phyloP scores from a whole-genome alignment of 352 stramenopile genomes.

The Pythium sukuiense region DNA sequence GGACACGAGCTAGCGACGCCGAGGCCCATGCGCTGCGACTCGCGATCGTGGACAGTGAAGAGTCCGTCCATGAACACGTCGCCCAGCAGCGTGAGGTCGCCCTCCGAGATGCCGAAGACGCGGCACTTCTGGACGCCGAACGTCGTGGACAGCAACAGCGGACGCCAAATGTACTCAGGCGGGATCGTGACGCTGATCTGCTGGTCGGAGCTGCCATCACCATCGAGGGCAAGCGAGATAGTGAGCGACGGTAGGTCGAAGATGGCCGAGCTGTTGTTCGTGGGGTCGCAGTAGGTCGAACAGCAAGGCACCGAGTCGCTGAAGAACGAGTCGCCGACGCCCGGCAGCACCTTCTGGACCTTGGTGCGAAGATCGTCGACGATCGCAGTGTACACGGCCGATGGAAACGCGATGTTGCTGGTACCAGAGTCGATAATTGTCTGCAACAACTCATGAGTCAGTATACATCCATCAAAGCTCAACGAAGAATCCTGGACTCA shows the following conservation, averaged over 20 bases:
- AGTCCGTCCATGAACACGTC: slow-evolving; percentile 87
- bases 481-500: slow-evolving; percentile 11
- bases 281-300: slow-evolving; percentile 64
- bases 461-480: not conserved
- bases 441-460: slow-evolving; percentile 9
- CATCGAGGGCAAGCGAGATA: slow-evolving; percentile 60
- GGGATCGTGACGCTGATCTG: slow-evolving; percentile 77
- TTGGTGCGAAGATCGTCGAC: slow-evolving; percentile 53
- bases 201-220: slow-evolving; percentile 34
- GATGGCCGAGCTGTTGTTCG: slow-evolving; percentile 52
- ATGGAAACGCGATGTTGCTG: slow-evolving; percentile 80
- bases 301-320: slow-evolving; percentile 73
- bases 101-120: slow-evolving; percentile 83
- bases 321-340: slow-evolving; percentile 61
- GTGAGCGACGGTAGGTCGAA: slow-evolving; percentile 62
- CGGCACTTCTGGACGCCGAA: slow-evolving; percentile 48
- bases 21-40: slow-evolving; percentile 49
- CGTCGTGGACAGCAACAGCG: slow-evolving; percentile 54
- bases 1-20: slow-evolving; percentile 71
- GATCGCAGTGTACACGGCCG: slow-evolving; percentile 59
- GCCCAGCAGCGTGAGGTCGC: slow-evolving; percentile 68
- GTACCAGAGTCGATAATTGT: slow-evolving; percentile 80
- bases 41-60: slow-evolving; percentile 81
- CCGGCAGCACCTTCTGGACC: slow-evolving; percentile 44
- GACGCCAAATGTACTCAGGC: slow-evolving; percentile 82